These are phyloP conservation scores for Rhynchospora tenuis DNA, from an alignment of 176 grass and related monocot genomes.

Conservation along the genomic window DNA sequence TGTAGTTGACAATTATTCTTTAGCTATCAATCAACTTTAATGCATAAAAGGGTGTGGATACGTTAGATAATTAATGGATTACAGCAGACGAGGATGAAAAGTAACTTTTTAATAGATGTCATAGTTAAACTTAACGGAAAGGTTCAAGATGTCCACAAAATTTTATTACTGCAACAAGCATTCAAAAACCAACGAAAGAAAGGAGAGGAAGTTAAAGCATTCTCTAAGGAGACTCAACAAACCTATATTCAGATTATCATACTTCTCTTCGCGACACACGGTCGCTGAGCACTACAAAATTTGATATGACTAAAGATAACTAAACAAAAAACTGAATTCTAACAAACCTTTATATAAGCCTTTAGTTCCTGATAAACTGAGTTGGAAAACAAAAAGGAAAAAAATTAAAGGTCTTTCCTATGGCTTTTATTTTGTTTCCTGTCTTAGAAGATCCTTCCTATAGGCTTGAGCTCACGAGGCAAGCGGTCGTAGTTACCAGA, in stretches of 20 bases:
- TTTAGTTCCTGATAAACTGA: background rate
- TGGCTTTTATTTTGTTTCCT: background rate
- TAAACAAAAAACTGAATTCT: background rate
- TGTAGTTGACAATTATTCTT: too few species aligned
- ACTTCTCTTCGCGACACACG: background rate
- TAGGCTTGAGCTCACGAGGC: slow-evolving; percentile 67
- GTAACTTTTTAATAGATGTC: too few species aligned
- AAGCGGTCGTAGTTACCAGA: slow-evolving; percentile 80
- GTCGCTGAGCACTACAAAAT: background rate
- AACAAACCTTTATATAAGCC: background rate
- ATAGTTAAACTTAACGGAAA: too few species aligned
- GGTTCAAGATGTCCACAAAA: background rate
- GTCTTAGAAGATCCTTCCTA: slow-evolving; percentile 55
- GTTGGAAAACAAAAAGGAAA: background rate
- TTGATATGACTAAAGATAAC: background rate
- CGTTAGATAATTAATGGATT: too few species aligned
- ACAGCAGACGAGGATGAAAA: too few species aligned
- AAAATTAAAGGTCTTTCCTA: background rate
- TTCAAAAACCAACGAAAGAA: background rate
- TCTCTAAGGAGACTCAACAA: background rate
- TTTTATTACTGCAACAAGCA: background rate
- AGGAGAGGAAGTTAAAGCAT: background rate
- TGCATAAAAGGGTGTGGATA: too few species aligned
- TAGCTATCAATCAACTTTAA: too few species aligned
- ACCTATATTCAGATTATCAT: background rate